Conservation (phyloP, 1,284 basidiomycete species). For the Sanguinoderma infundibulare region DNA sequence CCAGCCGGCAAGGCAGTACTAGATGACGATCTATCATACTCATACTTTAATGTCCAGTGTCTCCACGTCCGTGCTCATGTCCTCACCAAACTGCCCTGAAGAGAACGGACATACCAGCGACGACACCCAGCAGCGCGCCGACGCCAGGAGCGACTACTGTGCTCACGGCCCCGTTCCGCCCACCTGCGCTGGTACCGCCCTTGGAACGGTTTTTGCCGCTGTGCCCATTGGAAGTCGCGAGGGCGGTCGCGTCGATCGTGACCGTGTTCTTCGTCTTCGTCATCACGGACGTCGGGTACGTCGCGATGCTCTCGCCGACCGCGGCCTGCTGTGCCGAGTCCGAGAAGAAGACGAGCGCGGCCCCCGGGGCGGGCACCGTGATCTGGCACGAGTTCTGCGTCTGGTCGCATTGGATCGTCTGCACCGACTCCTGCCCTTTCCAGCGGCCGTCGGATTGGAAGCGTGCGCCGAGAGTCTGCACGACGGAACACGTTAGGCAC, state of each 20-base stretch:
- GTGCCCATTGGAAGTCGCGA: constrained; percentile 57
- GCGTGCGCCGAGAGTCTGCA: constrained; percentile 62
- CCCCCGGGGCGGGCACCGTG: constrained; percentile 67
- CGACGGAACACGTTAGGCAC: neutral
- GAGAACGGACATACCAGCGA: neutral
- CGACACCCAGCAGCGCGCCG: neutral
- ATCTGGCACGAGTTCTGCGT: constrained; percentile 56
- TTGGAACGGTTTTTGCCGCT: constrained; percentile 37
- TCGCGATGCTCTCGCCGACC: constrained; percentile 43
- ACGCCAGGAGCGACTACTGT: constrained; percentile 13
- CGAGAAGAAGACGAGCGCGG: constrained; percentile 65
- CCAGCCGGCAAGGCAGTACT: neutral
- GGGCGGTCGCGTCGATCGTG: constrained; percentile 32
- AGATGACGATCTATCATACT: neutral
- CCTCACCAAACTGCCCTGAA: neutral
- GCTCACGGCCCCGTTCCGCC: constrained; percentile 25
- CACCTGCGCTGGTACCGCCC: constrained; percentile 50
- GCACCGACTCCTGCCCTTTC: constrained; percentile 51
- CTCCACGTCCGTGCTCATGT: neutral
- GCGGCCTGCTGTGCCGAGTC: constrained; percentile 37
- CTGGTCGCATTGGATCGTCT: constrained; percentile 55
- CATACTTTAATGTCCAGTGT: neutral
- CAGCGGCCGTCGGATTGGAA: constrained; percentile 69
- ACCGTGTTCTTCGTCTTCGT: constrained; percentile 52
- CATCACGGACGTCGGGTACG: constrained; percentile 57